phyloP scores from a whole-genome alignment of 345 rosid genomes.

The Erodium maritimum region DNA sequence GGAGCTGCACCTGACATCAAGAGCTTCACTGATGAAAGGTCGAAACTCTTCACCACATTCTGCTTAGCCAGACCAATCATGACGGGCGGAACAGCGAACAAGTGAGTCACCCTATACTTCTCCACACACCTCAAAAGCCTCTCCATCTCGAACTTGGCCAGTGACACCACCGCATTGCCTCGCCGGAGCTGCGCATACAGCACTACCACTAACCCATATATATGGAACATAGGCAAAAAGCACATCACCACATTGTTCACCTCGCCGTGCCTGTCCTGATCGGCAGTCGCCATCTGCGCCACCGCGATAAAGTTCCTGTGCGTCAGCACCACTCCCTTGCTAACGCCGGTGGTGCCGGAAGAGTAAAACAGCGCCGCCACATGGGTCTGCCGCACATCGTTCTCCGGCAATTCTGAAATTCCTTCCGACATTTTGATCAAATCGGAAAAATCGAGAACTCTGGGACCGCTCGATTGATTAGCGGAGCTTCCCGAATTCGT shows the following conservation, averaged over 20 bases:
- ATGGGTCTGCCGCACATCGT: conserved; percentile 19
- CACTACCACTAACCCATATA: conserved; percentile 20
- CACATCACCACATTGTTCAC: conserved; percentile 18
- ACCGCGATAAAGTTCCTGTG: conserved; percentile 30
- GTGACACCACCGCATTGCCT: conserved; percentile 28
- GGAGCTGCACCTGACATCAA: conserved; percentile 39
- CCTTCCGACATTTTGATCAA: conserved; percentile 16
- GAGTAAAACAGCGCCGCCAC: conserved; percentile 27
- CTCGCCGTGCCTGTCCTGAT: conserved; percentile 25
- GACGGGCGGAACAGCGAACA: conserved; percentile 35
- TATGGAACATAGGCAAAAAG: conserved; percentile 36
- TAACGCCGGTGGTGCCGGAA: conserved; percentile 33
- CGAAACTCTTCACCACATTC: conserved; percentile 17
- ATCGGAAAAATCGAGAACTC: conserved; percentile 13
- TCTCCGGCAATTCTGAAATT: conserved; percentile 10
- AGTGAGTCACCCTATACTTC: conserved; percentile 22
- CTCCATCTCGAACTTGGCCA: conserved; percentile 34
- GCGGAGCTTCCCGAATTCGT: neutral
- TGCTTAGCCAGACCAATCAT: conserved; percentile 24
- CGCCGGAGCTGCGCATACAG: conserved; percentile 22
- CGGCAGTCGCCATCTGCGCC: conserved; percentile 17
- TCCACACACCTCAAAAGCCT: conserved; percentile 21
- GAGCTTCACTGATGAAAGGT: conserved; percentile 24
- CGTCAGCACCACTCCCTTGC: conserved; percentile 33
- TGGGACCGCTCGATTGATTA: neutral